Conservation (phyloP, 768 basidiomycete species). For the Rubroboletus pulcherrimus region DNA sequence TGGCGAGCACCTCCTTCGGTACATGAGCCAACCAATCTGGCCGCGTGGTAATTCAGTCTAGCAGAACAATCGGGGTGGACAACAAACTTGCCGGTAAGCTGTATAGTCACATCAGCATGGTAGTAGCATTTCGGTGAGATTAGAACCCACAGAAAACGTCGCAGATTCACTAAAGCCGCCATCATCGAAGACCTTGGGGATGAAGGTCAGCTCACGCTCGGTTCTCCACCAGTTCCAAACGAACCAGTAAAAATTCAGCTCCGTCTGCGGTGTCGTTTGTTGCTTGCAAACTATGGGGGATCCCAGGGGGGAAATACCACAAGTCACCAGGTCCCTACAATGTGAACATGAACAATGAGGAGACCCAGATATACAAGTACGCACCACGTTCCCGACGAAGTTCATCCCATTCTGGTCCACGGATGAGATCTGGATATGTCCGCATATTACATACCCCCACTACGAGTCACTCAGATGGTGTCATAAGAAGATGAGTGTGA, state of each 20-base stretch:
- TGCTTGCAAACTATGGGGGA: constrained; percentile 52
- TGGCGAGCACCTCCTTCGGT: constrained; percentile 50
- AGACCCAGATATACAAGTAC: constrained; percentile 7
- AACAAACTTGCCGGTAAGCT: constrained; percentile 27
- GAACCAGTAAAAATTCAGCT: constrained; percentile 47
- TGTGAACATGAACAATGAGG: constrained; percentile 11
- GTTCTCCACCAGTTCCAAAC: neutral
- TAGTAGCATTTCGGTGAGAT: neutral
- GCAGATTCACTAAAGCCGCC: constrained; percentile 47
- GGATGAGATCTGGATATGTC: constrained; percentile 39
- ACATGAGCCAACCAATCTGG: constrained; percentile 60
- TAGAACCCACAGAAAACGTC: constrained; percentile 39
- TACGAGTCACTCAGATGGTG: neutral
- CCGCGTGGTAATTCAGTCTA: neutral
- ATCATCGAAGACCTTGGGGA: constrained; percentile 27
- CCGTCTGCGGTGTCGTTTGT: constrained; percentile 40
- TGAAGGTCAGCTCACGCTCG: neutral
- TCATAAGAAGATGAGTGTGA: neutral
- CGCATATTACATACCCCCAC: constrained; percentile 54
- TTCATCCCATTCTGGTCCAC: constrained; percentile 45
- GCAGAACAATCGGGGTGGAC: neutral
- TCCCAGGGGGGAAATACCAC: constrained; percentile 55
- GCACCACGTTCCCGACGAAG: constrained; percentile 46
- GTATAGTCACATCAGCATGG: neutral
- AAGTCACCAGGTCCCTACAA: constrained; percentile 39